Conservation (phyloP, 441 rosid genomes). For the Bocquillonia castaneifolia region DNA sequence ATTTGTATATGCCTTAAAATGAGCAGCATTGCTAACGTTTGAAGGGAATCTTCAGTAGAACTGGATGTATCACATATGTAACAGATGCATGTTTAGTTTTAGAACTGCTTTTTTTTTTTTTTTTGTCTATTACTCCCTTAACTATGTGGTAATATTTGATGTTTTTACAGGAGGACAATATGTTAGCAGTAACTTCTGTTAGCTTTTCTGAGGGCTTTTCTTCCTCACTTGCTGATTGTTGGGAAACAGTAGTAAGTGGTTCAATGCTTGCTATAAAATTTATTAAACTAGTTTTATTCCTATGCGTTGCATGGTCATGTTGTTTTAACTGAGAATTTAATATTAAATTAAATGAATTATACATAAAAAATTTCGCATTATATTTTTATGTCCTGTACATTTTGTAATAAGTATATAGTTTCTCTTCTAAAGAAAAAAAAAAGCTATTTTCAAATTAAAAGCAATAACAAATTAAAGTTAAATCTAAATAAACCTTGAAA, state of each 20-base stretch:
- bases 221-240: constrained; percentile 54
- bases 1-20: not conserved
- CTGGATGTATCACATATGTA: not conserved
- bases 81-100: not conserved
- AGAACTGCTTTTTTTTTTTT: not conserved
- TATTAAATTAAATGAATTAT: too few relatives aligned
- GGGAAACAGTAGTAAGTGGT: constrained; percentile 55
- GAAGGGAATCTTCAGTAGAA: not conserved
- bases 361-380: too few relatives aligned
- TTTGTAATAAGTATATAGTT: too few relatives aligned
- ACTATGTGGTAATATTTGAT: constrained; percentile 10
- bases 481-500: too few relatives aligned
- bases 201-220: constrained; percentile 58
- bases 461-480: not conserved
- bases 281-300: not conserved
- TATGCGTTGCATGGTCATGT: not conserved
- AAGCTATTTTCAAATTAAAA: not conserved
- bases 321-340: too few relatives aligned
- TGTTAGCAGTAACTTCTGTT: constrained; percentile 57
- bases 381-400: too few relatives aligned
- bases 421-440: too few relatives aligned
- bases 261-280: not conserved
- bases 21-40: not conserved
- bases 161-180: constrained; percentile 49
- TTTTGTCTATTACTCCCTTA: not conserved